phyloP scores from a whole-genome alignment of 345 rosid species.

The Euphorbia lathyris region DNA sequence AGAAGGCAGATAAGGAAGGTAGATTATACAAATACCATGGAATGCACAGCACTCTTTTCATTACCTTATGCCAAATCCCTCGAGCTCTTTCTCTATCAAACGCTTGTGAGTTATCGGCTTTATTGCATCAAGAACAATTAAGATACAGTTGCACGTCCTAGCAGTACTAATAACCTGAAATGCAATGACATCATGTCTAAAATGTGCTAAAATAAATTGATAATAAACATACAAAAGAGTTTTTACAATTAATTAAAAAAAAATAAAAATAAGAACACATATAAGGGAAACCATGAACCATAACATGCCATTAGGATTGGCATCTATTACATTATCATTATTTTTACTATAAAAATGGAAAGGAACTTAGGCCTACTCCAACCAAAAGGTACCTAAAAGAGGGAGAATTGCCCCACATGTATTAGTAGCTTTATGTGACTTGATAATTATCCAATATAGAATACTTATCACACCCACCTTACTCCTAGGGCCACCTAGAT shows the following conservation, averaged over 20 bases:
- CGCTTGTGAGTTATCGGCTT: slow-evolving; percentile 99
- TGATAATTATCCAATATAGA: too few species aligned
- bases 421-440: too few species aligned
- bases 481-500: too few species aligned
- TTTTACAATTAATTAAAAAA: not conserved
- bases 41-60: not conserved
- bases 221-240: not conserved
- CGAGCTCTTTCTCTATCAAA: slow-evolving; percentile 94
- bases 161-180: slow-evolving; percentile 96
- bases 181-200: not conserved
- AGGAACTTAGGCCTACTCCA: too few species aligned
- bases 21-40: not conserved
- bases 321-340: not conserved
- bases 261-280: not conserved
- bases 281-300: not conserved
- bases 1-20: not conserved
- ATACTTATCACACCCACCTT: too few species aligned
- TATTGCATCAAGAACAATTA: slow-evolving; percentile 96
- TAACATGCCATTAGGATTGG: not conserved
- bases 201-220: not conserved
- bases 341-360: too few species aligned
- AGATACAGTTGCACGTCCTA: slow-evolving; percentile 88
- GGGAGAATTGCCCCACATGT: too few species aligned
- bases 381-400: too few species aligned
- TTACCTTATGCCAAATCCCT: slow-evolving; percentile 98